phyloP scores from a whole-genome alignment of 306 rosid genomes.

The Rosa chinensis region DNA sequence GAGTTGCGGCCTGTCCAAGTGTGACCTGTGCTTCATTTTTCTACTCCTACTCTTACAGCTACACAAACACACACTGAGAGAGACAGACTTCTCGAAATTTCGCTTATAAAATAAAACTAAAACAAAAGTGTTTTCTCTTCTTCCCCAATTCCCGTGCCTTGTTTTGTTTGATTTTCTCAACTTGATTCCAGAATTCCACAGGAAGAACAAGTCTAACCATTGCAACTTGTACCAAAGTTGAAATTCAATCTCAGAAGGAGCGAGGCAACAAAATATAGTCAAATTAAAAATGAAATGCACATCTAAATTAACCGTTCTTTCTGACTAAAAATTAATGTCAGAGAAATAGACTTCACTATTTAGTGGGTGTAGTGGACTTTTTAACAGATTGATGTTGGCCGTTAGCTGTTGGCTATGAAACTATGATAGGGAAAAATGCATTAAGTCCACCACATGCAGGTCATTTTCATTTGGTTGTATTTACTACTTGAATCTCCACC shows the following conservation, averaged over 20 bases:
- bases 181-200: neutral
- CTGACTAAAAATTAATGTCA: conserved; percentile 11
- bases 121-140: neutral
- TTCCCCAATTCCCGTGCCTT: neutral
- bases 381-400: neutral
- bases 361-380: neutral
- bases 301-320: neutral
- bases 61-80: neutral
- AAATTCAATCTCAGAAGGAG: neutral
- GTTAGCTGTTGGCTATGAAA: neutral
- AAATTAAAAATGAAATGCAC: neutral
- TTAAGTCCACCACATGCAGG: neutral
- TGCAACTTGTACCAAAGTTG: neutral
- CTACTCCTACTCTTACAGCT: neutral
- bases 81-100: neutral
- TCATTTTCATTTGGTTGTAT: neutral
- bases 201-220: neutral
- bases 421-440: neutral
- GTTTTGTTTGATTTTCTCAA: neutral
- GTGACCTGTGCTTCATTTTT: neutral
- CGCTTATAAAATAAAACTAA: neutral
- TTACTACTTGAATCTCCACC: neutral
- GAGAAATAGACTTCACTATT: neutral
- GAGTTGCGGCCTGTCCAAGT: neutral
- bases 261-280: neutral